These are phyloP conservation scores for Debaryomyces coudertii DNA, from an alignment of 1,139 yeast genomes.

Conservation along the genomic window DNA sequence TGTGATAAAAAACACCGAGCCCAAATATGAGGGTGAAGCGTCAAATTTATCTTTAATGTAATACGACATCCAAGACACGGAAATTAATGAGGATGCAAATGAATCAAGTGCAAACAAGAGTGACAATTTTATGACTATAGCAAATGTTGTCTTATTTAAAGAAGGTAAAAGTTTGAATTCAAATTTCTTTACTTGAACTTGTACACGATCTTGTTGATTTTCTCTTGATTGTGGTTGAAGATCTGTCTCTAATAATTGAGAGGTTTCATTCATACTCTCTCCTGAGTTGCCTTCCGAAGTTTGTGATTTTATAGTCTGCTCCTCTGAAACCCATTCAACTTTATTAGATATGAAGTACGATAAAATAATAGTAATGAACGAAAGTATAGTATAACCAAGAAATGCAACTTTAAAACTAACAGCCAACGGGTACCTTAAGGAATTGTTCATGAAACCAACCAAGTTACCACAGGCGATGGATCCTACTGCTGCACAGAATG, in stretches of 20 bases:
- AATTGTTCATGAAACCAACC: slow-evolving; percentile 26
- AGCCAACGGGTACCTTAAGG: slow-evolving; percentile 22
- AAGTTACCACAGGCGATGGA: slow-evolving; percentile 34
- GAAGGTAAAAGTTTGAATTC: slow-evolving; percentile 24
- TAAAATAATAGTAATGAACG: slow-evolving; percentile 24
- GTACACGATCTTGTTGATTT: slow-evolving; percentile 1
- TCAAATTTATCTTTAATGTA: slow-evolving; percentile 41
- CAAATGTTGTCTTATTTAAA: slow-evolving; percentile 21
- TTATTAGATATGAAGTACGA: slow-evolving; percentile 22
- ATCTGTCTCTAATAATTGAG: slow-evolving; percentile 14
- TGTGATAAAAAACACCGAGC: slow-evolving; percentile 42
- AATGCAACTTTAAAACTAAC: slow-evolving; percentile 37
- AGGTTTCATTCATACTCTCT: slow-evolving; percentile 13
- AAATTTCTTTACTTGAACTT: slow-evolving; percentile 11
- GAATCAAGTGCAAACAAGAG: slow-evolving; percentile 46
- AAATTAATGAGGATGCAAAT: slow-evolving; percentile 46
- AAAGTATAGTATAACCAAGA: slow-evolving; percentile 25
- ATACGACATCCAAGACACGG: slow-evolving; percentile 49
- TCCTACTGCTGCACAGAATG: slow-evolving; percentile 42
- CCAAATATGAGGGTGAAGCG: slow-evolving; percentile 37
- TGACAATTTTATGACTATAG: slow-evolving; percentile 37
- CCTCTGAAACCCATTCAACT: slow-evolving; percentile 23
- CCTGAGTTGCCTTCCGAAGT: not conserved
- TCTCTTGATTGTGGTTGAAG: not conserved
- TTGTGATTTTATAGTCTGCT: not conserved